Evolutionary conservation across 768 basidiomycete genomes (phyloP).

Genomic region (Lyophyllum decastes): DNA sequence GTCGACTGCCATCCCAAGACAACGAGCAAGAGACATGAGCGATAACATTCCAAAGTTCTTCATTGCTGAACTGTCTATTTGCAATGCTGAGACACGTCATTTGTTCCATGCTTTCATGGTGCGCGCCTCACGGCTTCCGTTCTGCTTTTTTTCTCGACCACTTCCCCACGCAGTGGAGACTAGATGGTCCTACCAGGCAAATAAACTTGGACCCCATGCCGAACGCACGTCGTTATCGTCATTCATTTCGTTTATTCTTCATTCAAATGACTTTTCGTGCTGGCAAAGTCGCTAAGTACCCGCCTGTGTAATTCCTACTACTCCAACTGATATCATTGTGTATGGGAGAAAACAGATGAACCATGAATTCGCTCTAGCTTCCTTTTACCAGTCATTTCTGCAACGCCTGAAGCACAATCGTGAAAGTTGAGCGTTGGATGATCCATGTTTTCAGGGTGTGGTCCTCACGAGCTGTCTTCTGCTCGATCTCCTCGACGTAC

Average conservation of each 20-base stretch:
- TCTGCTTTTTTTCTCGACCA: background rate
- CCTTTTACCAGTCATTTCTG: no score
- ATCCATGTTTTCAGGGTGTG: no score
- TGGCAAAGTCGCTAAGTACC: background rate
- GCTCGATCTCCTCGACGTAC: no score
- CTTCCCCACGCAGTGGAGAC: background rate
- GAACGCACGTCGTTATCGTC: background rate
- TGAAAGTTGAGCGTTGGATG: no score
- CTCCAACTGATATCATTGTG: conserved; percentile 2
- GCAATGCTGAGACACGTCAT: background rate
- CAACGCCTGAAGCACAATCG: no score
- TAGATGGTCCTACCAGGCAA: background rate
- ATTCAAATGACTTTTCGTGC: background rate
- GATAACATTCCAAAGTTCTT: background rate
- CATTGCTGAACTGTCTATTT: background rate
- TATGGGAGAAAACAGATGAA: conserved; percentile 19
- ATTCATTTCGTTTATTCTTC: background rate
- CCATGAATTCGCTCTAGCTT: no score
- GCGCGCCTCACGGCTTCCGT: conserved; percentile 1
- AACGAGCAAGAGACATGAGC: background rate
- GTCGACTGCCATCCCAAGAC: background rate
- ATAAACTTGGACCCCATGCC: no score
- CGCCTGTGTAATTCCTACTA: background rate
- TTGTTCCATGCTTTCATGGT: background rate
- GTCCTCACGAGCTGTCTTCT: no score